Evolutionary conservation across 441 rosid species (phyloP).

Genomic region (Arabidopsis hybrid): DNA sequence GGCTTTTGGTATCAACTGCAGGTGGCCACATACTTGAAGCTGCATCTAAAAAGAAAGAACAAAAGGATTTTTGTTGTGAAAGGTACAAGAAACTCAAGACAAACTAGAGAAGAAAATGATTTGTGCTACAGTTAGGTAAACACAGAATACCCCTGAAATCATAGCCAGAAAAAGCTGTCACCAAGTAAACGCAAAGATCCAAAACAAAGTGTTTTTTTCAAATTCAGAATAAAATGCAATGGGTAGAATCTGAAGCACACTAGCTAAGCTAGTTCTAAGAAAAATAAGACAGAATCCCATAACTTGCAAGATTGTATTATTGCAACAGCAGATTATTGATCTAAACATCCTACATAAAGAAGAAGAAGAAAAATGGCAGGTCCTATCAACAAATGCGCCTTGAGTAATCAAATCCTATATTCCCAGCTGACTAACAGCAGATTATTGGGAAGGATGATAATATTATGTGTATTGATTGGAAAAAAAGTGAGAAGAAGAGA

Average conservation of each 20-base stretch:
- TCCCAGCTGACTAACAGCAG: not conserved
- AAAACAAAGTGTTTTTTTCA: conserved; percentile 8
- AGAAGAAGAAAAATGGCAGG: not conserved
- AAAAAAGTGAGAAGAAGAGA: not conserved
- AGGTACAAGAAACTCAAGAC: conserved; percentile 9
- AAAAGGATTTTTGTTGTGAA: conserved; percentile 2
- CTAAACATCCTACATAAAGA: too few relatives aligned
- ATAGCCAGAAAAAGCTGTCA: conserved; percentile 17
- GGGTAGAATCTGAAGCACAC: conserved; percentile 15
- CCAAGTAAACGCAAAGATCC: conserved; percentile 10
- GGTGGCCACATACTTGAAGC: conserved; percentile 79
- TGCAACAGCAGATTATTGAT: too few relatives aligned
- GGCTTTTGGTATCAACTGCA: conserved; percentile 53
- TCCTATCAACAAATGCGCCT: conserved; percentile 2
- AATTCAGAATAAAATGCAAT: conserved; percentile 4
- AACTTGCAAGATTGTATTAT: conserved; percentile 6
- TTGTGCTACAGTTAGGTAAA: not conserved
- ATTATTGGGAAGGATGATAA: not conserved
- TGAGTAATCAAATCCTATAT: not conserved
- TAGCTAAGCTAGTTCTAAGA: conserved; percentile 3
- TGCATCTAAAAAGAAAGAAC: conserved; percentile 19
- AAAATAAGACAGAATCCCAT: conserved; percentile 4
- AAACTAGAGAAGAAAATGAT: not conserved
- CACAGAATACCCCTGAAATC: conserved; percentile 4
- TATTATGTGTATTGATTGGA: not conserved